Evolutionary conservation across 2,329 filamentous ascomycete genomes (phyloP).

Genomic region (Xylaria polymorpha): DNA sequence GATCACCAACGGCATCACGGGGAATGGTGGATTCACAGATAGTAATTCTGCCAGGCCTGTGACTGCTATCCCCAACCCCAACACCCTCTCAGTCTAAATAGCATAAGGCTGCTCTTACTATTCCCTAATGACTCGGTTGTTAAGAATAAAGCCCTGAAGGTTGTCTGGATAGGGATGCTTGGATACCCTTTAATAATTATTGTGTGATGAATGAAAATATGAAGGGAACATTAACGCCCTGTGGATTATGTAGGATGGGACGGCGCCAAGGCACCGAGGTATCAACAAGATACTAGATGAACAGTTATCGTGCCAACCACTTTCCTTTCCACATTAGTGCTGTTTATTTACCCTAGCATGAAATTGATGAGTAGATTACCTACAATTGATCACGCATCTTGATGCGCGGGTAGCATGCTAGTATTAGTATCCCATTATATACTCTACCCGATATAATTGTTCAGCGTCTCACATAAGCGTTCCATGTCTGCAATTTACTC

Average conservation of each 20-base stretch:
- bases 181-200: background rate
- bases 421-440: no score
- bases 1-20: no score
- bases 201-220: background rate
- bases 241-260: background rate
- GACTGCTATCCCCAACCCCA: background rate
- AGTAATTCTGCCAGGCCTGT: slow-evolving; percentile 26
- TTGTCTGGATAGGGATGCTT: background rate
- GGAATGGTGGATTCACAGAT: slow-evolving; percentile 17
- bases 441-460: no score
- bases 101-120: background rate
- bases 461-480: no score
- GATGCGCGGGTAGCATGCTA: no score
- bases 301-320: no score
- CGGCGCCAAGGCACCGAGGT: background rate
- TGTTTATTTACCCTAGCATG: no score
- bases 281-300: background rate
- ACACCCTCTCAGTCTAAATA: slow-evolving; percentile 17
- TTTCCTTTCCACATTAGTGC: no score
- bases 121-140: background rate
- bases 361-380: background rate
- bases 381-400: no score
- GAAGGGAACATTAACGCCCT: no score
- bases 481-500: background rate
- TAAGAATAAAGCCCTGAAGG: background rate